Base-by-base conservation (phyloP, 768 basidiomycete genomes). In the Trametes coccinea region DNA sequence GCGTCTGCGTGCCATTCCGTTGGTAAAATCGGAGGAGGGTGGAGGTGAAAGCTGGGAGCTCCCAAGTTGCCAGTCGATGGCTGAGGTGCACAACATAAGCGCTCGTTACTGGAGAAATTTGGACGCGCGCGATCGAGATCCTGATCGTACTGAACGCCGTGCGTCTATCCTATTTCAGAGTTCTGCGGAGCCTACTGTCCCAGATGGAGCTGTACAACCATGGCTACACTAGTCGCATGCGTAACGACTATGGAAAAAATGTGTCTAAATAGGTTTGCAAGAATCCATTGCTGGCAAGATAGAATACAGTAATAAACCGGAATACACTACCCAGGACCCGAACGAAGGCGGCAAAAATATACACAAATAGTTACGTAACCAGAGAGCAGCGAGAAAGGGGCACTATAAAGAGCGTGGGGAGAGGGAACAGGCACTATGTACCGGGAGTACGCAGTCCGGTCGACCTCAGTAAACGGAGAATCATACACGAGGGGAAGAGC, bases 1-100 rank as follows among this genome's bases (percentile, higher is more conserved):
- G 64, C 89, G 84, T 79, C 79, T 81, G 56, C 85, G 87, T 17
- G 79, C 89, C 92, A 93, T 92, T 30, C 14, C n/a, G 40, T 31
- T 6, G 54, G 40, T 30, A 47, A 14, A 27, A 5, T 14, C 14
- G 17, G 45, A 39, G 33, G 17, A n/a, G 16, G 14, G n/a, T 31
- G 22, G 33, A 44, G 27, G n/a, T 31, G 40, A 7, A 16, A 39
- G 17, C 16, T 16, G 39, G 29, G 34, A 14, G 37, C 29, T 9
- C 11, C 8, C 10, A 34, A 3, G 5, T 29, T 14, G 8, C 11
- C 39, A 31, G 43, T 37, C 22, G 13, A 17, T 47, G 27, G 22
- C 7, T 6, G 45, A 31, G 41, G 9, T 31, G 34, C 34, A 37
- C 34, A 6, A 5, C 5, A 39, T 39, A 61, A 45, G 47, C 53